A percentile compares a stretch with the other conserved stretches of the same genome.
Evolutionary conservation across 371 early-diverging fungal species (phyloP).

Genomic region (Chytridium lagenaria): DNA sequence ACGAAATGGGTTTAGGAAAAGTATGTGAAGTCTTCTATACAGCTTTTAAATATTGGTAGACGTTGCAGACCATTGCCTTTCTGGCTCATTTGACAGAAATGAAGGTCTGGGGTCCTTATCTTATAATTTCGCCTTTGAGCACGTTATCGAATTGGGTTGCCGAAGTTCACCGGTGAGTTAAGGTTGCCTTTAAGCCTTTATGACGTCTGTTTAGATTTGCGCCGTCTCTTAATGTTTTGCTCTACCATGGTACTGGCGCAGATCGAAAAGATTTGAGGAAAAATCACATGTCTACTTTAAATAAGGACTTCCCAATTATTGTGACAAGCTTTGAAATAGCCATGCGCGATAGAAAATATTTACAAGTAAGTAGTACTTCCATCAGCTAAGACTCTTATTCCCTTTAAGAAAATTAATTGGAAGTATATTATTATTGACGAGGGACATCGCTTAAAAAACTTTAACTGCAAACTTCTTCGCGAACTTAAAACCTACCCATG

Average conservation of each 20-base stretch:
- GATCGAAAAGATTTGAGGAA: slow-evolving; percentile 80
- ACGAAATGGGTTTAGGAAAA: slow-evolving; percentile 98
- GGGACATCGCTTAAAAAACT: slow-evolving; percentile 99
- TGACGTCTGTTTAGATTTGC: slow-evolving; percentile 66
- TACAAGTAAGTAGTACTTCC: slow-evolving; percentile 30
- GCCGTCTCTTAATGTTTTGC: slow-evolving; percentile 83
- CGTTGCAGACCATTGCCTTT: slow-evolving; percentile 96
- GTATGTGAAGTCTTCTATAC: slow-evolving; percentile 38
- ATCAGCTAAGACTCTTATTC: background rate
- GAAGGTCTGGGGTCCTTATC: slow-evolving; percentile 89
- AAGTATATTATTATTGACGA: slow-evolving; percentile 98
- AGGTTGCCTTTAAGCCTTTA: background rate
- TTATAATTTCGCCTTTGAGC: slow-evolving; percentile 96
- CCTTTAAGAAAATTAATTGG: slow-evolving; percentile 80
- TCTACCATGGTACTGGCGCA: slow-evolving; percentile 89
- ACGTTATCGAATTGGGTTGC: slow-evolving; percentile 97
- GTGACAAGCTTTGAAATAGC: slow-evolving; percentile 94
- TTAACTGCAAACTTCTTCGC: slow-evolving; percentile 81
- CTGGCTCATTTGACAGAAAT: slow-evolving; percentile 82
- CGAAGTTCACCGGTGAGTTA: slow-evolving; percentile 82
- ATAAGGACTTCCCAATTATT: slow-evolving; percentile 75
- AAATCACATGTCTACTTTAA: slow-evolving; percentile 65
- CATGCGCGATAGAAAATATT: slow-evolving; percentile 73
- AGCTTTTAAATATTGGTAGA: slow-evolving; percentile 55
- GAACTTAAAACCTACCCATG: slow-evolving; percentile 77